Evolutionary conservation across 2,329 filamentous ascomycete genomes (phyloP), one percentile per base, ranked within the genome.

Genomic region (Coniochaeta hoffmannii): DNA sequence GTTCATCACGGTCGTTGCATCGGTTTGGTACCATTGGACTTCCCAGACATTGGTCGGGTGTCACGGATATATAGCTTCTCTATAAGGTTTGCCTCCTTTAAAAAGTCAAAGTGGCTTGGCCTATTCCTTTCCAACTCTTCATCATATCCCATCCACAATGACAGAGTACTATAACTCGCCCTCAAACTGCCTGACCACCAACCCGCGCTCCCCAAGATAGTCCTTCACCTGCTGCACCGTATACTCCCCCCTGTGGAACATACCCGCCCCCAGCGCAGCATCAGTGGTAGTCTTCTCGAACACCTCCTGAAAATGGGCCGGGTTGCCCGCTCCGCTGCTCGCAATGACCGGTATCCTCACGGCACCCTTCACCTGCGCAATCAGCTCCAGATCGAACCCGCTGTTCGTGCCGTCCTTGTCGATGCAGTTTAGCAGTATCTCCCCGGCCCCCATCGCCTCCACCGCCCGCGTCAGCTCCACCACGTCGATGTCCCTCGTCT

Each of bases 241-340:
- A 71, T 93, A 99, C 75, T 99, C 93, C 35, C 88, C 90, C 51
- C 94, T 79, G 74, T 99, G 94, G 73, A 99, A 99, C 87, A 99
- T 99, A 54, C 94, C 94, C 9, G 94, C 94, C 3, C 94, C 94
- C 58, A 99, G 75, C 28, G 94, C 94, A 52, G 94, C 94, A 76
- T 99, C 94, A 3, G 93, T 93, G 15, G 79, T 78, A 9, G 94
- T 97, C 73, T 88, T 77, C 56, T 82, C 76, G 71, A 99, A 99
- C 1, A 97, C 94, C 68, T 97, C 89, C 53, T 85, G 80, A 68
- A 99, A 99, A 73, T 99, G 94, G 0, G 69, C 81, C 1, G 94
- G 93, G 63, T 87, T 85, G 1, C 94, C 94, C 1, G 94, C 94
- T 38, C 94, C 94, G 68, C 90, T 96, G 28, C 89, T 94, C 14